Conservation (phyloP, 2,329 filamentous ascomycete genomes). For the Fusarium begoniae region DNA sequence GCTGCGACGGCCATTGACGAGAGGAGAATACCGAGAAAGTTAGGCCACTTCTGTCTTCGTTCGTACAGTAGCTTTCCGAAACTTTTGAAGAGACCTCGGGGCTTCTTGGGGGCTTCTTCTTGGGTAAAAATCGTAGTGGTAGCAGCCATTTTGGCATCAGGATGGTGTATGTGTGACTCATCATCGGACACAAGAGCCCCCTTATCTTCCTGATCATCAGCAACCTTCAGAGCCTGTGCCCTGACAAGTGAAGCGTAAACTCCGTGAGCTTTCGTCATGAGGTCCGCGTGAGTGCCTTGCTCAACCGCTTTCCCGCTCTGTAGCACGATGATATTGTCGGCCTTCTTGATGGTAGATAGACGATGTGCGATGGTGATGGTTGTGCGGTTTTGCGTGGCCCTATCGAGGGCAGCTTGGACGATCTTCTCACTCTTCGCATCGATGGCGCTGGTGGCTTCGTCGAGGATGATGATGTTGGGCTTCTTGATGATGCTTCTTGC, state of each 20-base stretch:
- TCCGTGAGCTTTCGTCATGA: constrained; percentile 58
- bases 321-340: constrained; percentile 73
- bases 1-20: constrained; percentile 40
- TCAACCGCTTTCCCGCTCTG: constrained; percentile 68
- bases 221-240: constrained; percentile 30
- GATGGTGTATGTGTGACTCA: background rate
- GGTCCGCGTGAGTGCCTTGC: constrained; percentile 67
- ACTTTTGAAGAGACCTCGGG: constrained; percentile 5
- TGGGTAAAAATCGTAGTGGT: rapidly evolving
- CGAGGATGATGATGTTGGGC: constrained; percentile 70
- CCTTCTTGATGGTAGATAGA: constrained; percentile 67
- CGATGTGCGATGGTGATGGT: constrained; percentile 74
- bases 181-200: background rate
- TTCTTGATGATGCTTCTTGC: constrained; percentile 63
- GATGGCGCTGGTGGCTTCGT: constrained; percentile 71
- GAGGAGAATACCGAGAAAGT: constrained; percentile 38
- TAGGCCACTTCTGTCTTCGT: constrained; percentile 37
- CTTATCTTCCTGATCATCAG: background rate
- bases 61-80: constrained; percentile 34
- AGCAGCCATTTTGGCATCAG: background rate
- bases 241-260: constrained; percentile 38
- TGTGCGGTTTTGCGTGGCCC: constrained; percentile 57
- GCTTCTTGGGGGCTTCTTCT: background rate
- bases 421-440: constrained; percentile 50
- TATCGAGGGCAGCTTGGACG: constrained; percentile 56